These are phyloP conservation scores for Boletus austroedulis DNA, from an alignment of 1,284 basidiomycete species.

Conservation along the genomic window DNA sequence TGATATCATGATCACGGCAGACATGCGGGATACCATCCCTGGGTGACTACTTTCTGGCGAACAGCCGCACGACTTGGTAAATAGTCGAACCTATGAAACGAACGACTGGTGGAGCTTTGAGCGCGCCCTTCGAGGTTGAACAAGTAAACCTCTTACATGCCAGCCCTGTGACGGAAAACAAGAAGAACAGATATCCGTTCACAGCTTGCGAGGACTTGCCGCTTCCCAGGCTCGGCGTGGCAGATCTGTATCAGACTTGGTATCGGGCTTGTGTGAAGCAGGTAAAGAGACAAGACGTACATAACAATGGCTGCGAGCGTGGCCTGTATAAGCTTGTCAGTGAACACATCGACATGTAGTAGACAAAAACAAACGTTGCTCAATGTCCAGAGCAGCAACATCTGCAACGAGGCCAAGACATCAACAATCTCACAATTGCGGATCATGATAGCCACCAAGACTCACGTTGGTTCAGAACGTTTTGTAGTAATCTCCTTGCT, in stretches of 20 bases:
- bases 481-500: constrained; percentile 88
- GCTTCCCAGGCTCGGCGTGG: constrained; percentile 39
- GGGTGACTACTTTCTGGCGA: constrained; percentile 69
- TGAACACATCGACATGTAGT: constrained; percentile 6
- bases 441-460: constrained; percentile 14
- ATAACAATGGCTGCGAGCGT: constrained; percentile 72
- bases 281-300: constrained; percentile 38
- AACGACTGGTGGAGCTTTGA: constrained; percentile 50
- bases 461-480: constrained; percentile 81
- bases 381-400: constrained; percentile 81
- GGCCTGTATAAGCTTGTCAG: constrained; percentile 41
- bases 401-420: constrained; percentile 34
- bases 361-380: constrained; percentile 56
- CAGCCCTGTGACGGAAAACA: constrained; percentile 83
- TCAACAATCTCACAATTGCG: neutral
- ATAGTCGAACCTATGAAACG: constrained; percentile 77
- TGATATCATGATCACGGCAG: neutral
- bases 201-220: constrained; percentile 49
- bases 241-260: constrained; percentile 38
- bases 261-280: constrained; percentile 5
- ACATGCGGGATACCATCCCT: neutral
- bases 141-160: constrained; percentile 57
- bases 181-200: constrained; percentile 77
- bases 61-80: constrained; percentile 78
- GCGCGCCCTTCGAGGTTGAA: neutral